phyloP scores from a whole-genome alignment of 345 rosid genomes.

The Populus nigra region DNA sequence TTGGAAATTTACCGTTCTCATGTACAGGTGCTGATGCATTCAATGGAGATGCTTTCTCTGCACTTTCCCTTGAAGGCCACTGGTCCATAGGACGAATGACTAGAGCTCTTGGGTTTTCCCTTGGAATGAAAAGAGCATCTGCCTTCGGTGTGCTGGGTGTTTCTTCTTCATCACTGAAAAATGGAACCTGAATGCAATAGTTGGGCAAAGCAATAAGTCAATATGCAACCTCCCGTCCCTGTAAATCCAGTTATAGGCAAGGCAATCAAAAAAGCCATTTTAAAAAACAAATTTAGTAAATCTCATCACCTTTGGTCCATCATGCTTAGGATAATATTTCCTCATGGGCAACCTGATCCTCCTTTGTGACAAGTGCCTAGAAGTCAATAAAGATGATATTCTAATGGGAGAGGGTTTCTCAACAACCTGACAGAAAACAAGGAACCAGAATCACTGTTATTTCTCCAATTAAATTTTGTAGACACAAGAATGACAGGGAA shows the following conservation, averaged over 20 bases:
- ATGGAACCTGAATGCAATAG: slow-evolving; percentile 65
- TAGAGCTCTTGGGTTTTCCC: slow-evolving; percentile 92
- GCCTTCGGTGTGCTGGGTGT: slow-evolving; percentile 80
- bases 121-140: slow-evolving; percentile 76
- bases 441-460: neutral
- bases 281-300: neutral
- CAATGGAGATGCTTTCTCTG: slow-evolving; percentile 46
- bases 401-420: slow-evolving; percentile 77
- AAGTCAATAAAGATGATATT: slow-evolving; percentile 73
- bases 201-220: neutral
- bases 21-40: slow-evolving; percentile 38
- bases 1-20: slow-evolving; percentile 50
- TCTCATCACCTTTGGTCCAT: slow-evolving; percentile 57
- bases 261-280: neutral
- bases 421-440: slow-evolving; percentile 51
- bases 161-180: slow-evolving; percentile 79
- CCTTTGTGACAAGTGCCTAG: slow-evolving; percentile 75
- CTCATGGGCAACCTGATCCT: slow-evolving; percentile 69
- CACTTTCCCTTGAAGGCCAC: slow-evolving; percentile 47
- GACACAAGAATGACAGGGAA: neutral
- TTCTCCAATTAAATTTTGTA: neutral
- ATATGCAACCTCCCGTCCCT: neutral
- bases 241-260: neutral
- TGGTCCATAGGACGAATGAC: slow-evolving; percentile 63
- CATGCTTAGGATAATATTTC: slow-evolving; percentile 70